These are phyloP conservation scores for Leccinum olivaceopallidum DNA, from an alignment of 768 basidiomycete genomes.

Conservation along the genomic window DNA sequence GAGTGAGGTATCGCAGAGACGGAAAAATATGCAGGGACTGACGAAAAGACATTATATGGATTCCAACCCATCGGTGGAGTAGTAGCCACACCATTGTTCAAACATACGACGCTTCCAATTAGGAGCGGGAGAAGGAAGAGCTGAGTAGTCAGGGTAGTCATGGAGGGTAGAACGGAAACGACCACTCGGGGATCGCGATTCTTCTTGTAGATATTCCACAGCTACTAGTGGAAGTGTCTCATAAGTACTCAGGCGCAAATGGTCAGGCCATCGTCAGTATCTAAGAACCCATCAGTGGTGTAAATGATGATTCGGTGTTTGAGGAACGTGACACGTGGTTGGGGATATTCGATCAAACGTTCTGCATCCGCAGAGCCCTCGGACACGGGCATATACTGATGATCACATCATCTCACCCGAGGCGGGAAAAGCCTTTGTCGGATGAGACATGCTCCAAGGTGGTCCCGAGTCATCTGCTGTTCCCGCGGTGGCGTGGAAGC, in stretches of 20 bases:
- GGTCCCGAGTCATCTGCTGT: too few species aligned
- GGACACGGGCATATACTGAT: background rate
- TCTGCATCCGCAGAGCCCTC: background rate
- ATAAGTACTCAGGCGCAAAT: background rate
- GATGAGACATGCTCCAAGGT: background rate
- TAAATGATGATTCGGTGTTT: background rate
- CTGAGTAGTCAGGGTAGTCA: background rate
- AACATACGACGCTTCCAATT: background rate
- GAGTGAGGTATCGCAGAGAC: background rate
- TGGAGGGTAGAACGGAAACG: background rate
- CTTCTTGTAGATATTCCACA: background rate
- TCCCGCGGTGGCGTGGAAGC: too few species aligned
- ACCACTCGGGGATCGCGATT: background rate
- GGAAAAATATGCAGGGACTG: background rate
- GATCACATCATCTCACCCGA: background rate
- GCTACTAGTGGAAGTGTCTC: background rate
- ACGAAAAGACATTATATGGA: conserved; percentile 17
- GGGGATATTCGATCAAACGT: background rate
- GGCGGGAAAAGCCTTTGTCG: background rate
- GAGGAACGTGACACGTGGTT: background rate
- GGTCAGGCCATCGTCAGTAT: background rate
- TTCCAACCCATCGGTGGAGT: conserved; percentile 21
- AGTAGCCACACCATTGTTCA: conserved; percentile 14
- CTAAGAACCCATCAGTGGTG: background rate
- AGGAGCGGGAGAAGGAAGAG: conserved; percentile 5